Evolutionary conservation across 352 stramenopile genomes (phyloP).

Genomic region (Phytophthora idaei): DNA sequence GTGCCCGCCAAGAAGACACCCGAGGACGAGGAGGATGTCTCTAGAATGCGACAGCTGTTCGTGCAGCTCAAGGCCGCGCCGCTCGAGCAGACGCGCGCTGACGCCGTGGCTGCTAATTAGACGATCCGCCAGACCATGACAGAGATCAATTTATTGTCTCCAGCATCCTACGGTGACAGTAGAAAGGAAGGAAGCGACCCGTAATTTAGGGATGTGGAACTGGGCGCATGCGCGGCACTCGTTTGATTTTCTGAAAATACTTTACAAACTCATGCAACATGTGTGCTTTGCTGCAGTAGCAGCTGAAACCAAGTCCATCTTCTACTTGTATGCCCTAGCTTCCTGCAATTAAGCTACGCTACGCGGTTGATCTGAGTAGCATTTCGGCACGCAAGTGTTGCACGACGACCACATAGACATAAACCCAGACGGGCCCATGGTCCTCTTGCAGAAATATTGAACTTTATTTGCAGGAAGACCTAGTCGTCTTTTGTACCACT

Average conservation of each 20-base stretch:
- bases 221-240: background rate
- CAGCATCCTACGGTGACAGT: constrained; percentile 18
- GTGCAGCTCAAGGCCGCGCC: constrained; percentile 94
- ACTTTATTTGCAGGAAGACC: constrained; percentile 15
- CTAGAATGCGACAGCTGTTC: constrained; percentile 93
- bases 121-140: constrained; percentile 13
- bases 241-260: constrained; percentile 31
- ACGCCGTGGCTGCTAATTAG: constrained; percentile 54
- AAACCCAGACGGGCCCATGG: background rate
- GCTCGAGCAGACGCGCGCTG: constrained; percentile 78
- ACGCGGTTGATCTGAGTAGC: background rate
- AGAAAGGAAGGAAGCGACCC: constrained; percentile 8
- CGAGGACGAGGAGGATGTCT: constrained; percentile 85
- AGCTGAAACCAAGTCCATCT: too few relatives aligned
- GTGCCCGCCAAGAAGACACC: constrained; percentile 60
- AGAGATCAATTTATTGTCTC: constrained; percentile 20
- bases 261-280: constrained; percentile 4
- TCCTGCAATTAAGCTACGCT: too few relatives aligned
- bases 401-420: too few relatives aligned
- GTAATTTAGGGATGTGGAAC: background rate
- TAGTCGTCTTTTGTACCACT: constrained; percentile 36
- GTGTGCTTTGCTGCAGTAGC: background rate
- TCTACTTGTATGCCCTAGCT: too few relatives aligned
- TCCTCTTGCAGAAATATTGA: constrained; percentile 20
- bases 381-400: too few relatives aligned